Evolutionary conservation across 768 basidiomycete species (phyloP), one percentile per base, ranked within the genome.

Genomic region (Tricholoma hemisulphureum): DNA sequence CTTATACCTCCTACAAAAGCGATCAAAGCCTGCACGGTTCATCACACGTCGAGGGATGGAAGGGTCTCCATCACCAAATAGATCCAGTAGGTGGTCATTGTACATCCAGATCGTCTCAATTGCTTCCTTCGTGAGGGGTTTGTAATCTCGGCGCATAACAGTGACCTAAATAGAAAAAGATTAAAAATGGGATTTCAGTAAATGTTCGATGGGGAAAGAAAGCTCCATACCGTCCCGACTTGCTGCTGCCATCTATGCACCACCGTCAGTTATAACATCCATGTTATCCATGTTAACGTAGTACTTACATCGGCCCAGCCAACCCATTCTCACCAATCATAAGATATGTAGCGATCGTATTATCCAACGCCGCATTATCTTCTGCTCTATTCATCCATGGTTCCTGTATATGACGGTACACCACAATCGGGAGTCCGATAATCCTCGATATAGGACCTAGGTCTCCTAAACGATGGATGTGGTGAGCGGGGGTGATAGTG

Each of bases 21-120:
- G 32, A 29, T 58, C 53, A 35, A 58, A 58, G 13, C 51, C 45
- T 39, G 45, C 18, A 4, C 58, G 58, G 52, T 53, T 50, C 23
- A 48, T 58, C 14, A 13, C 26, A 3, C 20, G 21, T 13, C 14
- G 37, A n/a, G 43, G 41, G 8, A 50, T 43, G 6, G 32, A 10
- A 20, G 52, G 46, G 4, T 54, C 53, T 16, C 34, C 34, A 2
- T 35, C 34, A 14, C 59, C 69, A 46, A 71, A 72, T 31, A 69
- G 56, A 56, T 62, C 61, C 28, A 74, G 63, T 6, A 73, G 50
- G 51, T 66, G 58, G 60, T 75, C 72, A 29, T 70, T 66, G 26
- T 69, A 75, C 69, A 72, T 71, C 64, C 72, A 66, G n/a, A 67
- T 65, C 1, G 66, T 65, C 58, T 65, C 64, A 35, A 65, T 65